Evolutionary conservation across 2,329 filamentous ascomycete genomes (phyloP).

Genomic region (Fusarium humuli): DNA sequence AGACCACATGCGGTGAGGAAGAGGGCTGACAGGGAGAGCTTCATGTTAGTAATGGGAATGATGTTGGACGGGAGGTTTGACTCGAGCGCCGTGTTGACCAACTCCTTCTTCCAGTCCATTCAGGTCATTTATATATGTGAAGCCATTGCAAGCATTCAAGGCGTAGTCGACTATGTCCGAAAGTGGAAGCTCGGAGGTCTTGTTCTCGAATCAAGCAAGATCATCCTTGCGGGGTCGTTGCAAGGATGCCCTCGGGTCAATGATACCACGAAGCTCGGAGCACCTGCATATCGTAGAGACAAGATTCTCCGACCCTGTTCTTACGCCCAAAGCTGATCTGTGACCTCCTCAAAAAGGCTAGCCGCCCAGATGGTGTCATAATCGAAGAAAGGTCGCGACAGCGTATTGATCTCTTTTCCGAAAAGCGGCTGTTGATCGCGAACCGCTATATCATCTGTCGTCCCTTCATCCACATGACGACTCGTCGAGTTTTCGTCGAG

Average conservation of each 20-base stretch:
- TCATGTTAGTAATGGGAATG: not conserved
- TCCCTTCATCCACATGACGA: not conserved
- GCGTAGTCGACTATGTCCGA: not conserved
- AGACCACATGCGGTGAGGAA: not conserved
- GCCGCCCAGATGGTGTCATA: conserved; percentile 27
- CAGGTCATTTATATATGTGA: not conserved
- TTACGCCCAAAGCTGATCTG: conserved; percentile 13
- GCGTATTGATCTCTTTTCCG: not conserved
- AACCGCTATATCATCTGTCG: accelerated
- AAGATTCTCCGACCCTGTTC: too few relatives aligned
- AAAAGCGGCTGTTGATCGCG: not conserved
- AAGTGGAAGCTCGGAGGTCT: not conserved
- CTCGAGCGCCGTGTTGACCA: too few relatives aligned
- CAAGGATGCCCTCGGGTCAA: not conserved
- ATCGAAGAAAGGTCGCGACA: conserved; percentile 1
- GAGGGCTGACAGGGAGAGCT: not conserved
- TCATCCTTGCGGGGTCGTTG: not conserved
- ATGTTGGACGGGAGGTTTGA: too few relatives aligned
- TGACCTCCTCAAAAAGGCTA: conserved; percentile 19
- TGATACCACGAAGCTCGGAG: conserved; percentile 5
- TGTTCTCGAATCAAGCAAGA: not conserved
- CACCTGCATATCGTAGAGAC: not conserved
- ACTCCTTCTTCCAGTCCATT: too few relatives aligned
- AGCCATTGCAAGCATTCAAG: not conserved
- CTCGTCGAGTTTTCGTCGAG: not conserved